A percentile compares a stretch with the other conserved stretches of the same genome.
phyloP scores from a whole-genome alignment of 768 basidiomycete genomes.

The Leccinum disarticulatum region DNA sequence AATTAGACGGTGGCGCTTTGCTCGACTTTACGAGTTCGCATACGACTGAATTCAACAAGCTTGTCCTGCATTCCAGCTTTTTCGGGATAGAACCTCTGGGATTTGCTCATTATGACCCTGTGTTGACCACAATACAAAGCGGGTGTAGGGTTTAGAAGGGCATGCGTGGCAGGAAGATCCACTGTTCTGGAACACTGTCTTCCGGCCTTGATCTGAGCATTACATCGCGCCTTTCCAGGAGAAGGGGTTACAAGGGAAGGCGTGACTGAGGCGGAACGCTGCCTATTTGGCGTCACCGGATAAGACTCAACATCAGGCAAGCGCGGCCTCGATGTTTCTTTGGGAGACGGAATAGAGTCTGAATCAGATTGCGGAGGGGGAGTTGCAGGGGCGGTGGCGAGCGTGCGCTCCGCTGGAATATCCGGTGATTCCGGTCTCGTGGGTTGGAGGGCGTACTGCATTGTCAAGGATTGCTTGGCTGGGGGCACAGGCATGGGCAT shows the following conservation, averaged over 20 bases:
- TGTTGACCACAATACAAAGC: slow-evolving; percentile 66
- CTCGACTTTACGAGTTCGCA: slow-evolving; percentile 12
- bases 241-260: slow-evolving; percentile 20
- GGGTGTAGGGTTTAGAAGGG: slow-evolving; percentile 26
- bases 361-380: slow-evolving; percentile 37
- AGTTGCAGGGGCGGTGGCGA: slow-evolving; percentile 17
- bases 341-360: slow-evolving; percentile 23
- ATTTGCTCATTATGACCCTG: too few species aligned
- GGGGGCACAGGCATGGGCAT: slow-evolving; percentile 39
- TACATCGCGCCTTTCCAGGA: slow-evolving; percentile 46
- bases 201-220: slow-evolving; percentile 62
- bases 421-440: slow-evolving; percentile 6
- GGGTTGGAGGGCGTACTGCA: slow-evolving; percentile 24
- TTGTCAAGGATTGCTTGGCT: slow-evolving; percentile 17
- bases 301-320: slow-evolving; percentile 1
- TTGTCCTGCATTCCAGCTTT: slow-evolving; percentile 37
- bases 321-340: neutral
- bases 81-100: slow-evolving; percentile 60
- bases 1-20: slow-evolving; percentile 5
- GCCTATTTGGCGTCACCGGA: slow-evolving; percentile 19
- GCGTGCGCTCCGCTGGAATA: slow-evolving; percentile 17
- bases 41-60: slow-evolving; percentile 62
- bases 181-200: slow-evolving; percentile 61
- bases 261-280: slow-evolving; percentile 22
- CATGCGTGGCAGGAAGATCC: slow-evolving; percentile 39